Evolutionary conservation across 306 rosid genomes (phyloP).

Genomic region (Quercus rubra): DNA sequence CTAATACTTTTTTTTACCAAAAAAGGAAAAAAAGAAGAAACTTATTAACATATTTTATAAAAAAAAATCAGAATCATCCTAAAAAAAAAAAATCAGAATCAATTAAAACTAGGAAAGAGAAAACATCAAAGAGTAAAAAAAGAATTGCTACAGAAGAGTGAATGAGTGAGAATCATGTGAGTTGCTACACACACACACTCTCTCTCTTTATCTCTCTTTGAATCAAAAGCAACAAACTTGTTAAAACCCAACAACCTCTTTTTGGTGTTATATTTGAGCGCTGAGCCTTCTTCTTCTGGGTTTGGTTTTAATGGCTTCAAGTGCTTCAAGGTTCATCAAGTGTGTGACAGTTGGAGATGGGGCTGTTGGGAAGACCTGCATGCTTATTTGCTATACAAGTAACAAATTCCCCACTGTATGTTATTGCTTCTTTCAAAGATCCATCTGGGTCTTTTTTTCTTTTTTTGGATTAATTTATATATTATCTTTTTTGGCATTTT

Average conservation of each 20-base stretch:
- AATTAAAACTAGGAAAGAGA: neutral
- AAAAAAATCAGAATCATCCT: neutral
- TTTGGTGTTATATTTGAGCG: slow-evolving; percentile 4
- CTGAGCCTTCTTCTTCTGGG: slow-evolving; percentile 10
- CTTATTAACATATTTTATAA: neutral
- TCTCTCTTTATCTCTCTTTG: slow-evolving; percentile 30
- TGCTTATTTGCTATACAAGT: slow-evolving; percentile 94
- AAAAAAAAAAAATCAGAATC: neutral
- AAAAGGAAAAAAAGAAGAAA: too few species aligned
- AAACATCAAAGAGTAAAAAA: neutral
- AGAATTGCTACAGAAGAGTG: neutral
- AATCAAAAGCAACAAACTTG: slow-evolving; percentile 45
- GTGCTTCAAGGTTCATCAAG: slow-evolving; percentile 84
- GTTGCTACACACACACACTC: slow-evolving; percentile 23
- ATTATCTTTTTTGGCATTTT: slow-evolving; percentile 3
- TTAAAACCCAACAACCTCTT: slow-evolving; percentile 30
- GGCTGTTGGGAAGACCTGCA: slow-evolving; percentile 90
- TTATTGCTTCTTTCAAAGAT: slow-evolving; percentile 21
- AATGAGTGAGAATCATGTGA: slow-evolving; percentile 49
- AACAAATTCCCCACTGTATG: slow-evolving; percentile 86
- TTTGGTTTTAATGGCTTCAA: slow-evolving; percentile 61
- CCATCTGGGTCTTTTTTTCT: slow-evolving; percentile 19
- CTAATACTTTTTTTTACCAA: too few species aligned
- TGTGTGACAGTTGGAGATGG: slow-evolving; percentile 95
- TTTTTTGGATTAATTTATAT: slow-evolving; percentile 4